A percentile compares a stretch with the other conserved stretches of the same genome.
phyloP scores from a whole-genome alignment of 2,329 filamentous ascomycete genomes.

The Colletotrichum eleusines region DNA sequence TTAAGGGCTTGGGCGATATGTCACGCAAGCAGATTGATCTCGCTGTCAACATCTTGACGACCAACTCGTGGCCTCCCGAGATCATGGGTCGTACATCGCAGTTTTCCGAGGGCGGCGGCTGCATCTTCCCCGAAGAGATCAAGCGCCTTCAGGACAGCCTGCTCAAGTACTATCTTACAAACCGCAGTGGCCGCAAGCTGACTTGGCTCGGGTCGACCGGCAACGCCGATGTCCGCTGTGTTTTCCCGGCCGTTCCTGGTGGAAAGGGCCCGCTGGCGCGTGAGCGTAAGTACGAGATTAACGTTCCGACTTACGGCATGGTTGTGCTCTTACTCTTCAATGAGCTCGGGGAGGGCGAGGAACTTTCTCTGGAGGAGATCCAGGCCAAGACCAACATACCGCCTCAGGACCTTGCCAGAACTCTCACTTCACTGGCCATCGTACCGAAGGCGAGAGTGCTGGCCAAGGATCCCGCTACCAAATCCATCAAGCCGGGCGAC shows the following conservation, averaged over 20 bases:
- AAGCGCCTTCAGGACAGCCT: constrained; percentile 85
- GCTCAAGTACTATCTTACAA: constrained; percentile 87
- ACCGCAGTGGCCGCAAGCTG: constrained; percentile 88
- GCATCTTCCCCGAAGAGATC: constrained; percentile 81
- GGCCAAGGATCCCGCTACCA: constrained; percentile 82
- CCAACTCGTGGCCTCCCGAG: constrained; percentile 95
- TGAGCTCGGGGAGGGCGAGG: constrained; percentile 68
- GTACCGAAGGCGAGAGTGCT: constrained; percentile 86
- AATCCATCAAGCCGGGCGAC: constrained; percentile 81
- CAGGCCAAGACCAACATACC: constrained; percentile 86
- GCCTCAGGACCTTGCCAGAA: constrained; percentile 77
- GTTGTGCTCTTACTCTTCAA: constrained; percentile 92
- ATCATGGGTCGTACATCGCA: constrained; percentile 76
- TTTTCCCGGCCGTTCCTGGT: constrained; percentile 78
- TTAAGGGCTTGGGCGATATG: constrained; percentile 63
- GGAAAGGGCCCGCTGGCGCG: constrained; percentile 72
- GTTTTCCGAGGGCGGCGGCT: constrained; percentile 64
- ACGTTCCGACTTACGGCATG: constrained; percentile 94
- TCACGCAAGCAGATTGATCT: constrained; percentile 79
- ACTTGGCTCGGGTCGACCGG: constrained; percentile 82
- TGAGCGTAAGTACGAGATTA: constrained; percentile 86
- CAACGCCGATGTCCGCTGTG: constrained; percentile 86
- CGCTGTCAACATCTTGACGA: constrained; percentile 86
- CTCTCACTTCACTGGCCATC: constrained; percentile 84
- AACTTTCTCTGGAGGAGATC: constrained; percentile 79